Evolutionary conservation across 1,139 yeast species (phyloP), one percentile per base, ranked within the genome.

Genomic region (Citeromyces hawaiiensis): DNA sequence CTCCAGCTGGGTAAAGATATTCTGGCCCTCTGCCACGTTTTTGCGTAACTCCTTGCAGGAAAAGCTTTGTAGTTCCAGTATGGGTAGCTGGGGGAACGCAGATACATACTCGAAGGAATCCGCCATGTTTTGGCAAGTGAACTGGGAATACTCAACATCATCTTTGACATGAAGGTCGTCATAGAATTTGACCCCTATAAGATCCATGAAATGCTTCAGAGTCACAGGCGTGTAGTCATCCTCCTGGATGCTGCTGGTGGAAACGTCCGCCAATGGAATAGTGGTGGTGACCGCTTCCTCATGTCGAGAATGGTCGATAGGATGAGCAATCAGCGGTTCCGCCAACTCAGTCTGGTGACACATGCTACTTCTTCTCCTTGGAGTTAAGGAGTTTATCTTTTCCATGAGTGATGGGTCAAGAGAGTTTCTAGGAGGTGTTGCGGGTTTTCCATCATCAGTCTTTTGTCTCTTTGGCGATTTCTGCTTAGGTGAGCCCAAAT

Each of bases 41-140:
- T 63, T 67, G n/a, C 60, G 61, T 46, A 75, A 56, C 46, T 74
- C 80, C 23, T 64, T 59, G 46, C 74, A 69, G 43, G 76, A 70
- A 45, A 75, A 72, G 35, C 70, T 68, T 44, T 63, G 66, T 42
- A 68, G 62, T 42, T 72, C 76, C 14, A 72, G 48, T 35, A 70
- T 49, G 4, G 66, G 63, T 15, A 64, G 49, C 32, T 53, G 55
- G 10, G 56, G 55, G 16, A 52, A 50, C 1, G 66, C 68, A 33
- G 45, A 47, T 8, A 59, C 53, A 44, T 57, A 68, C 35, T 66
- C 71, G 1, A 42, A 46, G 14, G 48, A 39, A 8, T 53, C 52
- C 4, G 48, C 43, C 5, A 45, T 41, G n/a, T 45, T 44, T 1
- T 52, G 47, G 9, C 47, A 44, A 0, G 56, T 47, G 1, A 57